A percentile compares a stretch with the other conserved stretches of the same genome.
These are phyloP conservation scores for Neurospora crassa DNA, from an alignment of 2,329 filamentous ascomycete species.

Conservation along the genomic window DNA sequence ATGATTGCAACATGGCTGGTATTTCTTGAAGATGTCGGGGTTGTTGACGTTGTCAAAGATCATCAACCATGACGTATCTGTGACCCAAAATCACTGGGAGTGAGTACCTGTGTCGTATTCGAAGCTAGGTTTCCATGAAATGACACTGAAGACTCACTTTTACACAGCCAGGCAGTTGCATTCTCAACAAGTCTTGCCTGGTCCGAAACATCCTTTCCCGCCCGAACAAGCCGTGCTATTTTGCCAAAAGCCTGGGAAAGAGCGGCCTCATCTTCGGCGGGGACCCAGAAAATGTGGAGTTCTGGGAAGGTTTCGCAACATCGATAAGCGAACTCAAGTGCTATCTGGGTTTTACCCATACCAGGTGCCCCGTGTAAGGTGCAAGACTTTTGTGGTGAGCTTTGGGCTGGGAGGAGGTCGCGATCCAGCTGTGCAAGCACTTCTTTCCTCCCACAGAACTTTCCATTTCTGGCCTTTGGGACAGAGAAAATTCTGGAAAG, in stretches of 20 bases:
- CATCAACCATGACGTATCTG: neutral
- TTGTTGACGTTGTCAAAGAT: neutral
- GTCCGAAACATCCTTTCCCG: neutral
- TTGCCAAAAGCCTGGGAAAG: neutral
- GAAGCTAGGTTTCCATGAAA: neutral
- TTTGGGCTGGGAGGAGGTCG: neutral
- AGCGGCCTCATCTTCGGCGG: neutral
- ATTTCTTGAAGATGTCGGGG: neutral
- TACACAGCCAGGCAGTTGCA: neutral
- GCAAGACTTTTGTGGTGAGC: neutral
- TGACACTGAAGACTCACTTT: neutral
- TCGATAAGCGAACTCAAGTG: neutral
- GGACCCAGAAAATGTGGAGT: neutral
- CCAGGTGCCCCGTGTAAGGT: neutral
- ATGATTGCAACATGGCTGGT: neutral
- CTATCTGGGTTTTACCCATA: neutral
- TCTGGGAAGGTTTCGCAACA: neutral
- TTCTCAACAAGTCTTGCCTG: neutral
- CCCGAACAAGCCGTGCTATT: neutral
- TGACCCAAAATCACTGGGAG: neutral
- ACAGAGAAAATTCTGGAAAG: neutral
- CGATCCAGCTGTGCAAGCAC: neutral
- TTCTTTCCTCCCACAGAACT: neutral
- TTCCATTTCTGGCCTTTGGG: neutral
- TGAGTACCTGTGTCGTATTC: neutral